Evolutionary conservation across 768 basidiomycete genomes (phyloP), one percentile per base, ranked within the genome.

Genomic region (Boletus edulis): DNA sequence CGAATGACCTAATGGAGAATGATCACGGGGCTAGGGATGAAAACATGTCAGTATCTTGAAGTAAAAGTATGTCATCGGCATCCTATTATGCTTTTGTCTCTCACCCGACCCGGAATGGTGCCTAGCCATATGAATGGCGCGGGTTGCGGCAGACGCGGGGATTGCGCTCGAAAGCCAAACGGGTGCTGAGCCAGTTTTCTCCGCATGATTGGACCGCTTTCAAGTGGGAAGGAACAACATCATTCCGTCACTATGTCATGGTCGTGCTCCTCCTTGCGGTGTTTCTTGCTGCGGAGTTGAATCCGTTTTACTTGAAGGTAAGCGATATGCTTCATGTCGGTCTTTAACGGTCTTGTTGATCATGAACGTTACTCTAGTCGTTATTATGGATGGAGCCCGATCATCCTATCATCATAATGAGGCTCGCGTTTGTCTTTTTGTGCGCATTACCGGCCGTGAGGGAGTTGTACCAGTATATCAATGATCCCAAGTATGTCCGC

Each of bases 371-470:
- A 20, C 37, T 8, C 46, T 40, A 69, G 67, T 69, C 67, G 8
- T 62, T 85, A 56, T 76, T 94, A 37, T 93, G 91, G 91, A 87
- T 94, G 86, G 90, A 93, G 66, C 92, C 91, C 35, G 86, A 91
- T 69, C 91, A 94, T 68, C 91, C 91, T 12, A 83, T 94, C 59
- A 78, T 94, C 47, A 88, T 92, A 55, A 73, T 82, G 58, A 73
- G 80, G 34, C 79, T 94, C 11, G 84, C 82, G 15, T 83, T 83
- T 56, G 83, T 94, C 57, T 94, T 94, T 67, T 74, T 94, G 3
- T 94, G 91, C 63, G 91, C 86, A n/a, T 75, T 94, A 32, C 91
- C 91, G 12, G 91, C 92, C 14, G 89, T 87, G 54, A 76, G 91
- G 62, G 91, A 94, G 74, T 72, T 92, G 27, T 90, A 82, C 68